Evolutionary conservation across 139 green algal genomes (phyloP), one percentile per base, ranked within the genome.

Genomic region (Micractinium sp.): DNA sequence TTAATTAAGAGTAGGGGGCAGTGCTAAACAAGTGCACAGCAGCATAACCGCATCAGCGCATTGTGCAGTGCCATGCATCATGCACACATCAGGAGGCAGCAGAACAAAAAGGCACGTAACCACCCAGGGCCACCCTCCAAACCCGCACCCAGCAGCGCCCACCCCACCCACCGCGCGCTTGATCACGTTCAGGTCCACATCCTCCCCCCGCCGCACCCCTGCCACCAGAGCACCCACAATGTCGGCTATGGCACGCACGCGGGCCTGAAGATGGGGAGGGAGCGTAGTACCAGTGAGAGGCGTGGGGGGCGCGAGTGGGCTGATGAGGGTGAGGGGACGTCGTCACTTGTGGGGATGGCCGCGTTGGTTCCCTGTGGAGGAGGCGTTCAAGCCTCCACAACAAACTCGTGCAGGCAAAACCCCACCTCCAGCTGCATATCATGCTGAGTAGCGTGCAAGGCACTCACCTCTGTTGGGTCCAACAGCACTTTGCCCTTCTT

Each of bases 161-260:
- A 2, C 13, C 74, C 74, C 5, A 12, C 89, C 67, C 29, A 95
- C 94, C 87, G 93, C 76, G 3, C 75, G 87, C 88, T 98, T 98
- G 41, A 97, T 61, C 22, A 86, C 53, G 69, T 99, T 98, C 0
- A 99, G 89, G 92, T 98, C 94, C 9, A 99, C 93, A 71, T 98
- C 95, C 20, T 93, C 82, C 19, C 96, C 96, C 0, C 93, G 87
- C 61, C 92, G 92, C 23, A 98, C 93, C 0, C 91, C 94, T 19
- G 88, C 76, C 29, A 98, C 91, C 38, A 99, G 91, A 23, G 89
- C 88, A 3, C 87, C 87, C 14, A 98, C 96, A 60, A 98, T 95
- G 71, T 99, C 97, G 22, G 95, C 91, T 29, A 98, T 94, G 19
- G 95, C 96, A 14, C 92, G 91, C 22, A 98, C 93, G 0, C 95